Evolutionary conservation across 202 grass and related monocot species (phyloP), one percentile per base, ranked within the genome.

Genomic region (Schoenoplectus tabernaemontani): DNA sequence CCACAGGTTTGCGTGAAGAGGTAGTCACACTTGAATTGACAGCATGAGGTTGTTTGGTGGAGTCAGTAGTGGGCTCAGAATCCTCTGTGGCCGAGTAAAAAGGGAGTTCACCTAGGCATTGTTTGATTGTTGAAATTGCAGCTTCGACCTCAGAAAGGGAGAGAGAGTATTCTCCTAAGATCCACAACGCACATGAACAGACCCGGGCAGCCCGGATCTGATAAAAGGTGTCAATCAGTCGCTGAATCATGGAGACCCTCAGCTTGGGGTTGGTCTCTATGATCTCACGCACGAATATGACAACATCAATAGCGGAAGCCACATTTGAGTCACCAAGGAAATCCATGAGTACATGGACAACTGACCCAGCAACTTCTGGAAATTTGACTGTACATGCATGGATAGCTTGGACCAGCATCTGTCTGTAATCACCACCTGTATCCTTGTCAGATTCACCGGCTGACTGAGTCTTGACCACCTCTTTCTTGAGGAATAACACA

Each of bases 371-470:
- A 30, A 96, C 90, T 81, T 90, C 82, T 0, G 89, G 93, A 43
- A 88, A 85, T 81, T 92, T 82, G 20, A 90, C 66, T 0, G 93
- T 78, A 19, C 93, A 96, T 2, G 75, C 20, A 82, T 96, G 90
- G 48, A 96, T 96, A 2, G 90, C 87, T 78, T 90, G 89, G 8
- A 96, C 86, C n/a, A 96, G 70, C 93, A 96, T 96, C 82, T 96
- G 89, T 9, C 90, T 78, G 86, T 90, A 96, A 7, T 96, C 93
- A 0, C 86, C 89, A 9, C 82, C 79, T 5, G 78, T 24, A 65
- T 80, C 78, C 65, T 88, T 92, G 79, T 90, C 87, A 4, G 86
- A 75, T n/a, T 88, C 90, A 0, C 82, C 69, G 13, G 78, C 56
- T 0, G 75, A 61, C 76, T 90, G 85, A 5, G 86, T 87, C 79